Evolutionary conservation across 2,329 filamentous ascomycete genomes (phyloP), one percentile per base, ranked within the genome.

Genomic region (Fusarium penzigii): DNA sequence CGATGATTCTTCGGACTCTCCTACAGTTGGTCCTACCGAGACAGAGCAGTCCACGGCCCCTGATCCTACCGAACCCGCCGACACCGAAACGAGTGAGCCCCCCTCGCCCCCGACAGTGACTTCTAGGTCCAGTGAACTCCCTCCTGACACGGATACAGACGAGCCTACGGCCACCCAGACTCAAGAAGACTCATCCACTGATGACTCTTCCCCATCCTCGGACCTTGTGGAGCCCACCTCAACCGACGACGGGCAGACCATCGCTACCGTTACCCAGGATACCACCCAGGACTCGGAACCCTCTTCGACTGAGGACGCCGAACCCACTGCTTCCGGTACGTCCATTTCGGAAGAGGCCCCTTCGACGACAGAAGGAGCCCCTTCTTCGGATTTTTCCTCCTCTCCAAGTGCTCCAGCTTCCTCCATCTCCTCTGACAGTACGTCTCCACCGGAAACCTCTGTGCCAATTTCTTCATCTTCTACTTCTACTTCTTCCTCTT

Each of bases 361-460:
- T 59, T 57, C 61, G 49, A 54, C 58, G 52, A 62, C 62, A 11
- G 58, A 65, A 65, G 62, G 62, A 57, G 55, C 54, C 51, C 39
- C 63, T 59, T 57, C 61, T 49, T 54, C 58, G 52, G 62, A 61
- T 38, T 45, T 57, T 51, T 56, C 67, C 47, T 59, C 66, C 56
- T 64, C 58, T 59, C 57, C 57, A 46, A 60, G 61, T 68, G 59
- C 58, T 59, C 53, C 64, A 58, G 58, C 51, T 25, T 25, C 20
- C 44, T 66, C 62, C 59, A 53, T 65, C 53, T 61, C 68, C 57
- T 62, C 64, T 61, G 58, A 66, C 58, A 66, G 69, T 70, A 71
- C 65, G 68, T 71, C 65, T 57, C 49, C 43, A 46, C 58, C 53
- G 58, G 53, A 49, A 53, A 63, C 53, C 57, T 69, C 64, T 63